Evolutionary conservation across 2,329 filamentous ascomycete species (phyloP), one percentile per base, ranked within the genome.

Genomic region (Aspergillus tubingensis): DNA sequence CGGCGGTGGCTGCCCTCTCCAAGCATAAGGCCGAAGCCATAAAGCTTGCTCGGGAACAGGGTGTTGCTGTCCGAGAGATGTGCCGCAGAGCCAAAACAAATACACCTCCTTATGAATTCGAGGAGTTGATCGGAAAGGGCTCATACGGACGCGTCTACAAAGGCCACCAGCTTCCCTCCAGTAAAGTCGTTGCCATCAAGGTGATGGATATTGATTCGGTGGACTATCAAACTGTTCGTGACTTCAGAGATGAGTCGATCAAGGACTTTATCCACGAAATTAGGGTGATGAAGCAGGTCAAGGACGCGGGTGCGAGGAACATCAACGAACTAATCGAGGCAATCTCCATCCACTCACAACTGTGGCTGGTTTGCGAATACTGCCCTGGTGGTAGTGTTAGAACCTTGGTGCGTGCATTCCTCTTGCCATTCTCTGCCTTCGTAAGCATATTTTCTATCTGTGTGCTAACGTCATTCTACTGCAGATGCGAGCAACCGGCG

Each of bases 291-390:
- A 83, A 85, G 65, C 84, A 87, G 67, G 80, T 88, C 8, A 84
- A 86, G 68, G 85, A 88, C 65, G 83, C 83, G 60, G 84, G 82
- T 41, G 86, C 86, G 2, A 82, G 83, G 64, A 88, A 88, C 60
- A 83, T 89, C 67, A 89, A 88, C 62, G 81, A 85, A 61, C 81
- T 89, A 43, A 85, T 87, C 62, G 86, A 88, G 66, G 86, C 86
- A 0, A 83, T 87, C 48, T 82, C 85, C 3, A 82, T 88, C 21
- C 85, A 88, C 65, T 85, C 85, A 54, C 85, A 88, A 66, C 76
- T 89, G 21, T 89, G 86, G 86, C 82, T 89, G 63, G 81, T 89
- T 57, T 87, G 84, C 72, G 86, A 88, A 70, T 88, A 88, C 70
- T 87, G 85, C 63, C 86, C 86, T 25, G 86, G 86, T 65, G 86